Evolutionary conservation across 495 filamentous ascomycete species (phyloP), one percentile per base, ranked within the genome.

Genomic region (Penicillium cosmopolitanum): DNA sequence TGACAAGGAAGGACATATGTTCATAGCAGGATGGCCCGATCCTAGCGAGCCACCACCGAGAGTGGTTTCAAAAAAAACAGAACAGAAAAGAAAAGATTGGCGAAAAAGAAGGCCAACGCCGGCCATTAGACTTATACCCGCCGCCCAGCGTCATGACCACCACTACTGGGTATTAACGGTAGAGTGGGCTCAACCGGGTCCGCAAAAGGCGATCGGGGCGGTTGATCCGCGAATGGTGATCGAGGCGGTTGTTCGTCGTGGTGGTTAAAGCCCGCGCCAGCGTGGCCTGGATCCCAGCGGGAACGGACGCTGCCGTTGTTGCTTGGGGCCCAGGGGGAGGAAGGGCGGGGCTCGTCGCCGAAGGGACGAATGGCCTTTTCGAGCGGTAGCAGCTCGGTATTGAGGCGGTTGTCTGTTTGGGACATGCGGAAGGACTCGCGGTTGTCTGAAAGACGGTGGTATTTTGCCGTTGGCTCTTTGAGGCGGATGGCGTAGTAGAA

Each of bases 371-470:
- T 95, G 8, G 93, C 96, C 55, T 88, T 92, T 60, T 90, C 95
- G 21, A 98, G 81, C 11, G 96, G 93, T 69, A 97, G 92, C 48
- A 98, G 83, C 70, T 98, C 95, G 0, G 89, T 94, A n/a, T 83
- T 90, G 54, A 96, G 80, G 56, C 90, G 83, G 18, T 89, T 87
- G 63, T 93, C 88, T 4, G 38, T 38, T 12, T 61, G 57, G 10
- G 93, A 97, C 79, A 97, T 96, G 83, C 96, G 96, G 66, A 97
- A 97, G 2, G 93, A 97, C 43, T 90, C 89, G 60, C 95, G 89
- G 78, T 97, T 94, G 68, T 98, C 94, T 53, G 87, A 84, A 86
- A 98, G 96, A 58, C 89, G 89, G 71, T 96, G 92, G 75, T 97
- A 98, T 46, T 93, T 88, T 28, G 87, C 89, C 68, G 97, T 92